These are phyloP conservation scores for Phoma herbarum DNA, from an alignment of 2,329 filamentous ascomycete genomes.

Conservation along the genomic window DNA sequence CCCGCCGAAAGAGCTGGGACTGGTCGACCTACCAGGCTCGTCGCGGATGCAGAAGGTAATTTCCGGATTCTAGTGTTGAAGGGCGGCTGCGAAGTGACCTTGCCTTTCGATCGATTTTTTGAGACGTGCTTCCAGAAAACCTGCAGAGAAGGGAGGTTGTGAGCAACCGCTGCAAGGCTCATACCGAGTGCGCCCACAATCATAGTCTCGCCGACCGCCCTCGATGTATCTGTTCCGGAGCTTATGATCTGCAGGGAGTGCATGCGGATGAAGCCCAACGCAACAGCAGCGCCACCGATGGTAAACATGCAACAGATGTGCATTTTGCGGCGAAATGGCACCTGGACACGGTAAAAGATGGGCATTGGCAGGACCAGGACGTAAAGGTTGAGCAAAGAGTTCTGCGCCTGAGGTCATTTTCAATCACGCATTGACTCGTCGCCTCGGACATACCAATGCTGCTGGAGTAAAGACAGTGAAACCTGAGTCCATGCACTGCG, in stretches of 20 bases:
- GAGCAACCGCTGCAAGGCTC: slow-evolving; percentile 12
- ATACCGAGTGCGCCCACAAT: slow-evolving; percentile 14
- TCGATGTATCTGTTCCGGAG: background rate
- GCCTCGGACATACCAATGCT: background rate
- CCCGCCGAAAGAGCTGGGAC: background rate
- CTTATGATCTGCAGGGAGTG: slow-evolving; percentile 3
- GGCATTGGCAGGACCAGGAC: slow-evolving; percentile 4
- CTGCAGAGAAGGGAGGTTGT: slow-evolving; percentile 12
- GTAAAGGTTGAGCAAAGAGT: slow-evolving; percentile 7
- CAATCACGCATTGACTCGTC: no score
- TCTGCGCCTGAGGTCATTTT: background rate
- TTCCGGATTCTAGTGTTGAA: background rate
- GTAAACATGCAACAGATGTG: slow-evolving; percentile 8
- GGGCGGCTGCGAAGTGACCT: background rate
- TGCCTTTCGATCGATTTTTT: background rate
- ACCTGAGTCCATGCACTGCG: slow-evolving; percentile 10
- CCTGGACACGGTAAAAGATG: slow-evolving; percentile 6
- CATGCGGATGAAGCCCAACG: slow-evolving; percentile 15
- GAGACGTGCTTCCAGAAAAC: slow-evolving; percentile 5
- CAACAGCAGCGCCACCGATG: slow-evolving; percentile 11
- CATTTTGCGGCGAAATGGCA: slow-evolving; percentile 3
- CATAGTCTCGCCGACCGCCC: slow-evolving; percentile 11
- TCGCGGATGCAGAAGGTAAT: background rate
- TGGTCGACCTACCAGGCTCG: background rate
- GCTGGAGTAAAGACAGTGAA: background rate